Percentiles rank a stretch among this genome's conserved stretches.
Evolutionary conservation across 202 grass and related monocot species (phyloP).

Genomic region (Hordeum pubiflorum): DNA sequence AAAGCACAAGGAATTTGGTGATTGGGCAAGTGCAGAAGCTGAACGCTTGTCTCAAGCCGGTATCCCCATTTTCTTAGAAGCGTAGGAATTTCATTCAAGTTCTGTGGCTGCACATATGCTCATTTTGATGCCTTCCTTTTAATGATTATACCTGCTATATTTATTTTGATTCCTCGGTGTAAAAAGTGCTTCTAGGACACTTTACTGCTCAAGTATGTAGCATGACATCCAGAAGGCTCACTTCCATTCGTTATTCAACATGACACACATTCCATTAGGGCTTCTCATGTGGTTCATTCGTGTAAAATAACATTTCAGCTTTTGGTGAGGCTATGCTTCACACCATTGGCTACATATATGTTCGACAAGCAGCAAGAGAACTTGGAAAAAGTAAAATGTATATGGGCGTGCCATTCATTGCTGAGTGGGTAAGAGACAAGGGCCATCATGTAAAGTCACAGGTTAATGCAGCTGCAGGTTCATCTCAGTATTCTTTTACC

Average conservation of each 20-base stretch:
- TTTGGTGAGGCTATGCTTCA: slow-evolving; percentile 97
- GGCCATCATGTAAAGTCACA: slow-evolving; percentile 87
- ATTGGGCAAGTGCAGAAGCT: slow-evolving; percentile 82
- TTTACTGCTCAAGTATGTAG: no score
- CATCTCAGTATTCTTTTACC: background rate
- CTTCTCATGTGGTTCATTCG: slow-evolving; percentile 1
- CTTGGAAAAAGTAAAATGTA: slow-evolving; percentile 65
- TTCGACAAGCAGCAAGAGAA: slow-evolving; percentile 73
- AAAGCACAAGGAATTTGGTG: slow-evolving; percentile 53
- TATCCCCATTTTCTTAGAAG: background rate
- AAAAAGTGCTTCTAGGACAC: no score
- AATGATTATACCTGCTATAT: background rate
- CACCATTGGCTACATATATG: slow-evolving; percentile 93
- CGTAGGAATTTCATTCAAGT: background rate
- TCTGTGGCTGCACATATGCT: background rate
- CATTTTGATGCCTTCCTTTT: background rate
- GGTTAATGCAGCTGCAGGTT: slow-evolving; percentile 98
- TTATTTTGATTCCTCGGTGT: no score
- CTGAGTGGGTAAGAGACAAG: slow-evolving; percentile 96
- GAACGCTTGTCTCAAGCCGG: slow-evolving; percentile 58
- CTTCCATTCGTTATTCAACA: background rate
- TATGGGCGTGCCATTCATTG: slow-evolving; percentile 91
- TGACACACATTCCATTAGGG: background rate
- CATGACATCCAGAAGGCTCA: background rate
- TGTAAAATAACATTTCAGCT: slow-evolving; percentile 48